These are phyloP conservation scores for Ostreobium quekettii DNA, from an alignment of 139 green algal genomes.

Conservation along the genomic window DNA sequence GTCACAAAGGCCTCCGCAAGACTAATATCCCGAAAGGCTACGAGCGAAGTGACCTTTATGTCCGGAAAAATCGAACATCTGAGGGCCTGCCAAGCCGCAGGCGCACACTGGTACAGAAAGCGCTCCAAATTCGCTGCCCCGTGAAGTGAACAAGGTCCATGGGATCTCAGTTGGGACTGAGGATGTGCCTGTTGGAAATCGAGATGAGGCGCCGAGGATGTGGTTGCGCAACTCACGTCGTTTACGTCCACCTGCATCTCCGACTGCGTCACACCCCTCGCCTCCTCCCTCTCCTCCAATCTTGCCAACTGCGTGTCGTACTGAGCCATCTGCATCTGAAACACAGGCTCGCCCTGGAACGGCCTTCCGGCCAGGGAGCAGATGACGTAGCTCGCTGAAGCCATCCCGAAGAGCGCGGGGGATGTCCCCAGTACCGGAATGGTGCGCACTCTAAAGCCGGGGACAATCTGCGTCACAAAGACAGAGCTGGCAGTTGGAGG, in stretches of 20 bases:
- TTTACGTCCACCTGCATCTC: slow-evolving; percentile 37
- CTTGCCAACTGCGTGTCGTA: slow-evolving; percentile 55
- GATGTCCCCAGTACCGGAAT: slow-evolving; percentile 91
- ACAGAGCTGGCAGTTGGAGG: not conserved
- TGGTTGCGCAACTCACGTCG: slow-evolving; percentile 40
- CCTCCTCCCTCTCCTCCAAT: slow-evolving; percentile 67
- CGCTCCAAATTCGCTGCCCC: too few relatives aligned
- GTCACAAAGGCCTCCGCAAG: too few relatives aligned
- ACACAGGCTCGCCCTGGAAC: slow-evolving; percentile 57
- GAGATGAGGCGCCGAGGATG: too few relatives aligned
- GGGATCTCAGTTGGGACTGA: too few relatives aligned
- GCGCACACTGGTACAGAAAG: too few relatives aligned
- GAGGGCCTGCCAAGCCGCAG: too few relatives aligned
- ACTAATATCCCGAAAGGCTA: too few relatives aligned
- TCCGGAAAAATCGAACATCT: too few relatives aligned
- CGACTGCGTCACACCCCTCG: slow-evolving; percentile 26
- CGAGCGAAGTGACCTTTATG: too few relatives aligned
- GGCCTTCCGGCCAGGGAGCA: slow-evolving; percentile 62
- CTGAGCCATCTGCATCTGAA: slow-evolving; percentile 41
- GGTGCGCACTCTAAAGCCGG: slow-evolving; percentile 90
- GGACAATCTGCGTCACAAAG: slow-evolving; percentile 65
- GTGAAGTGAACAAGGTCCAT: too few relatives aligned
- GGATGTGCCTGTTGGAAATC: too few relatives aligned
- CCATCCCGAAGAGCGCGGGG: slow-evolving; percentile 88
- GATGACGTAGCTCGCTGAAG: slow-evolving; percentile 69